phyloP scores from a whole-genome alignment of 768 basidiomycete genomes.

The Goffeauzyma gilvescens region DNA sequence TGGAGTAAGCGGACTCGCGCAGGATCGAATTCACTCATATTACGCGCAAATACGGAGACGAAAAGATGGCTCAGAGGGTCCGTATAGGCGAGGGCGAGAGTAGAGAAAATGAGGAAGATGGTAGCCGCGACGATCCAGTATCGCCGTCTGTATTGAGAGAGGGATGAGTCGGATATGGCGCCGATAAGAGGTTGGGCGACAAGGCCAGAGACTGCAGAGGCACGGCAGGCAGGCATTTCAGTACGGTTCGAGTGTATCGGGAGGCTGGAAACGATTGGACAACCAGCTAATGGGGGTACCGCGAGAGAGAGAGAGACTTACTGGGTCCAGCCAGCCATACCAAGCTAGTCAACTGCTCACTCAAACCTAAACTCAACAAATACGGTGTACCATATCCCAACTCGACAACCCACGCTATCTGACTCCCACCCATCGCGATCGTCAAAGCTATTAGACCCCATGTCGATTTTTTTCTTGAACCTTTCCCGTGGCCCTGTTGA shows the following conservation, averaged over 20 bases:
- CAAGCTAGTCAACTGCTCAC: slow-evolving; percentile 74
- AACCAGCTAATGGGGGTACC: too few species aligned
- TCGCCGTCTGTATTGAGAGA: slow-evolving; percentile 66
- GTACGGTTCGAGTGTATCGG: too few species aligned
- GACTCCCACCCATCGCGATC: slow-evolving; percentile 73
- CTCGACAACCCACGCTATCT: slow-evolving; percentile 3
- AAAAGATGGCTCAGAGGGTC: slow-evolving; percentile 49
- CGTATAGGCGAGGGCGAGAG: slow-evolving; percentile 66
- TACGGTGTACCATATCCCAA: slow-evolving; percentile 87
- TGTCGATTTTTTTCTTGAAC: slow-evolving; percentile 22
- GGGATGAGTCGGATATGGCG: slow-evolving; percentile 84
- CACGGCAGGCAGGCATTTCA: too few species aligned
- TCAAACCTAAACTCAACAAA: slow-evolving; percentile 55
- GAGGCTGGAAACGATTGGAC: not conserved
- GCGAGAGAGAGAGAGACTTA: not conserved
- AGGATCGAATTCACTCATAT: slow-evolving; percentile 75
- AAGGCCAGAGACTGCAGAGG: slow-evolving; percentile 65
- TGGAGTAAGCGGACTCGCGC: slow-evolving; percentile 42
- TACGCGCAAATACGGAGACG: slow-evolving; percentile 56
- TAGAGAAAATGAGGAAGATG: slow-evolving; percentile 55
- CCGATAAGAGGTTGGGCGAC: slow-evolving; percentile 96
- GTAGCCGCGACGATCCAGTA: slow-evolving; percentile 90
- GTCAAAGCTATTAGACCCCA: slow-evolving; percentile 32
- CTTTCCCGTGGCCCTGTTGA: too few species aligned
- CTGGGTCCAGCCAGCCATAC: slow-evolving; percentile 76